Base-by-base conservation (phyloP, 1,284 basidiomycete species). In the Sporisorium exsertum region DNA sequence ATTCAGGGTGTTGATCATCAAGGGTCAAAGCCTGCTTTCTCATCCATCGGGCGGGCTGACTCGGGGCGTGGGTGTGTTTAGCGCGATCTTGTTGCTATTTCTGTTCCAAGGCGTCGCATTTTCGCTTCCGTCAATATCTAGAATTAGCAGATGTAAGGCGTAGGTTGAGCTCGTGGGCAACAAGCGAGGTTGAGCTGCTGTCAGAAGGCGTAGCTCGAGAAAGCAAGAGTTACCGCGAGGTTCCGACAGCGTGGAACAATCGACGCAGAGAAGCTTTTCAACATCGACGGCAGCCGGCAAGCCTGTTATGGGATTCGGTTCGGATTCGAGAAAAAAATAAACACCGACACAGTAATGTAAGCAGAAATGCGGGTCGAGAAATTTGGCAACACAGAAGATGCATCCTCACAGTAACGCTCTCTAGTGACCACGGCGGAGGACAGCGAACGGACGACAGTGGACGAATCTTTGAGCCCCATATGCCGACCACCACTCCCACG, bases 1-100 rank as follows among this genome's bases (percentile, higher is more conserved):
- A 32, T 52, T 37, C 51, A 52, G 51, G 51, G 51, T 52, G 51
- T 37, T 52, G 51, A 52, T 52, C 51, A 33, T 24, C 51, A 52
- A 37, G 51, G 51, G 29, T 32, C 51, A 52, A 5, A 18, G 37
- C 16, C 37, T 18, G 2, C n/a, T 13, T 16, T 16, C 51, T n/a
- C 22, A 37, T 32, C 9, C 22, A 24, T 22, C 50, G 27, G 20
- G 26, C 27, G 47, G 26, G 16, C 16, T 29, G 9, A 1, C 47
- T 49, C 27, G 47, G 27, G 6, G 26, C 13, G 24, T 46, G n/a
- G n/a, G n/a, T n/a, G n/a, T 12, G 24, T 15, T 13, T 12, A 26
- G 45, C 22, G 45, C 45, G 46, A 27, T 27, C 47, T 8, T n/a
- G 26, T 49, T 49, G 29, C 47, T 49, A 49, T 49, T 49, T 49